phyloP scores from a whole-genome alignment of 169 alveolate genomes.

The Eimeria maxima region DNA sequence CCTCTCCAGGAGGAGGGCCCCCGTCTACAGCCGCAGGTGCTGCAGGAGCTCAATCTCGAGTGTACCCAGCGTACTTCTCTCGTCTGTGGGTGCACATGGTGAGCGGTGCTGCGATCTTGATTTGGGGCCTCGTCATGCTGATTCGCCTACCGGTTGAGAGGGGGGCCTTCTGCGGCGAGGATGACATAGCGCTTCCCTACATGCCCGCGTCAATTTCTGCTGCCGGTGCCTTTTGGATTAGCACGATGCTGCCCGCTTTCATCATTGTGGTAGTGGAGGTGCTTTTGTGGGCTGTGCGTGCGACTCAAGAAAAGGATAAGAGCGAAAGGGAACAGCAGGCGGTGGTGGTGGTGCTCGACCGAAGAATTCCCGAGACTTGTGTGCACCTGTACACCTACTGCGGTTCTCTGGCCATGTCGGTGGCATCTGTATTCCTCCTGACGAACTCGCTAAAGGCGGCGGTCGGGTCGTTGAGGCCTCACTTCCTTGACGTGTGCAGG shows the following conservation, averaged over 20 bases:
- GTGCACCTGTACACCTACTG: background rate
- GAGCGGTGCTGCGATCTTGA: background rate
- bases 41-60: background rate
- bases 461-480: constrained; percentile 69
- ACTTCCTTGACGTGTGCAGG: constrained; percentile 42
- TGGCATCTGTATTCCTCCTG: background rate
- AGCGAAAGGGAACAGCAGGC: background rate
- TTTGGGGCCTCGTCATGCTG: background rate
- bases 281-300: background rate
- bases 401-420: background rate
- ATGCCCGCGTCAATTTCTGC: background rate
- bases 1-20: too few species aligned
- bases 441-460: background rate
- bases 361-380: background rate
- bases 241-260: background rate
- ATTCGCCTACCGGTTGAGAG: background rate
- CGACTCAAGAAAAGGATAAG: background rate
- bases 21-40: too few species aligned
- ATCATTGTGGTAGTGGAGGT: background rate
- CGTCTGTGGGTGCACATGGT: background rate
- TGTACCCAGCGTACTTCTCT: background rate
- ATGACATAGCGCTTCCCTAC: background rate
- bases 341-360: background rate
- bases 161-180: background rate
- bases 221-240: background rate